Evolutionary conservation across 495 filamentous ascomycete species (phyloP).

Genomic region (Aspergillus panamensis): DNA sequence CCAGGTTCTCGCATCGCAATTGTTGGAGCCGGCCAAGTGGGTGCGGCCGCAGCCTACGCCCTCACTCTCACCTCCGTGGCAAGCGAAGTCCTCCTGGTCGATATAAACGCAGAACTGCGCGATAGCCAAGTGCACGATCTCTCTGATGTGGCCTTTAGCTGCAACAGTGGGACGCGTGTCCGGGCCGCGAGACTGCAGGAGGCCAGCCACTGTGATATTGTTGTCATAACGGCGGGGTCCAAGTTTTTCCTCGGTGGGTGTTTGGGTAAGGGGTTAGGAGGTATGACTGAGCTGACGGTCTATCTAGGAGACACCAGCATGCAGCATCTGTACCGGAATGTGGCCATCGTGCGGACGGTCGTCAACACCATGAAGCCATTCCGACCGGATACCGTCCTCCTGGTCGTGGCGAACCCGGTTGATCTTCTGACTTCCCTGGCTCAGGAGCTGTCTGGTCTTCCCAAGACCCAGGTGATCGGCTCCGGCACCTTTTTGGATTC

Average conservation of each 20-base stretch:
- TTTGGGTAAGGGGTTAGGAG: background rate
- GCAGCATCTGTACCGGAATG: constrained; percentile 39
- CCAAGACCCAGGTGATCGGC: constrained; percentile 37
- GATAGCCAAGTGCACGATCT: constrained; percentile 46
- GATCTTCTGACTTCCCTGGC: constrained; percentile 45
- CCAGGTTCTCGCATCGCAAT: constrained; percentile 12
- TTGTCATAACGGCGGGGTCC: constrained; percentile 46
- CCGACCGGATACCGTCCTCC: constrained; percentile 32
- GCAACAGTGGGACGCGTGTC: constrained; percentile 30
- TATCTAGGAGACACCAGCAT: constrained; percentile 37
- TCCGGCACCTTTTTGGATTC: constrained; percentile 42
- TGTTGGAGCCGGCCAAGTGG: constrained; percentile 40
- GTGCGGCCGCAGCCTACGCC: constrained; percentile 40
- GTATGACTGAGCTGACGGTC: background rate
- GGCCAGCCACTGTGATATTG: constrained; percentile 43
- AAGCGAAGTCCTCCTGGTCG: constrained; percentile 42
- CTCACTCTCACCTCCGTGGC: constrained; percentile 39
- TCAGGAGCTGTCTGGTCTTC: constrained; percentile 33
- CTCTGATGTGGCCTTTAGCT: constrained; percentile 36
- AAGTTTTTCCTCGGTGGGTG: constrained; percentile 22
- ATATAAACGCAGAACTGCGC: constrained; percentile 32
- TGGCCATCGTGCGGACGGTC: constrained; percentile 35
- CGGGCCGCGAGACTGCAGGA: constrained; percentile 36
- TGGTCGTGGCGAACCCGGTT: constrained; percentile 48
- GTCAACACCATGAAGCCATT: constrained; percentile 38